Evolutionary conservation across 371 early-diverging fungal genomes (phyloP).

Genomic region (Mucor indicus): DNA sequence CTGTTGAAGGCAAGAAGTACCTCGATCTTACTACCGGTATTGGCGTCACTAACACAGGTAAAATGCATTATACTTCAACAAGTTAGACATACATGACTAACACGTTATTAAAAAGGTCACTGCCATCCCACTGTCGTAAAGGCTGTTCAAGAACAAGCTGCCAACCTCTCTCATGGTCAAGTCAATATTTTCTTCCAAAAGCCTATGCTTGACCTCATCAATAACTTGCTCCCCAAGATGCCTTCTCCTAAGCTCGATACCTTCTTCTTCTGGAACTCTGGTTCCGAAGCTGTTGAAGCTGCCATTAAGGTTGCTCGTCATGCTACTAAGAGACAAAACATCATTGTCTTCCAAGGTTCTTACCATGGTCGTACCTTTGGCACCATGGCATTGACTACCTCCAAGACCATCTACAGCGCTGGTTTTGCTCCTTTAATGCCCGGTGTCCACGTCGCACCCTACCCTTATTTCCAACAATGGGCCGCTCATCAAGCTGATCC

Average conservation of each 20-base stretch:
- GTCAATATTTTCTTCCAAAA: slow-evolving; percentile 54
- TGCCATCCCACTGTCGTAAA: slow-evolving; percentile 58
- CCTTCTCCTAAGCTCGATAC: slow-evolving; percentile 47
- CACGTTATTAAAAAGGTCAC: too few species aligned
- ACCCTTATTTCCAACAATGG: slow-evolving; percentile 53
- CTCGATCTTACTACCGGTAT: slow-evolving; percentile 59
- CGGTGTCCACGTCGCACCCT: slow-evolving; percentile 53
- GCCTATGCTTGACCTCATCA: slow-evolving; percentile 55
- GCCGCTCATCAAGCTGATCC: slow-evolving; percentile 44
- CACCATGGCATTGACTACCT: slow-evolving; percentile 57
- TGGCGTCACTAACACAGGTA: slow-evolving; percentile 58
- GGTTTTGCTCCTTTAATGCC: slow-evolving; percentile 58
- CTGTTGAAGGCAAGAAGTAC: slow-evolving; percentile 52
- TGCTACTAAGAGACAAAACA: slow-evolving; percentile 54
- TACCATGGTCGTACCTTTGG: slow-evolving; percentile 61
- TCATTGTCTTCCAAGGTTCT: slow-evolving; percentile 53
- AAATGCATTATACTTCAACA: too few species aligned
- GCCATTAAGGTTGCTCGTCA: slow-evolving; percentile 59
- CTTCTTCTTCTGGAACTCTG: slow-evolving; percentile 61
- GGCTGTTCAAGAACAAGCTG: slow-evolving; percentile 59
- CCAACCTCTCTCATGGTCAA: slow-evolving; percentile 50
- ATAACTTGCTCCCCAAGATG: slow-evolving; percentile 44
- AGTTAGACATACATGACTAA: too few species aligned
- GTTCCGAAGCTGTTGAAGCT: slow-evolving; percentile 60
- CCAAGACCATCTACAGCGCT: slow-evolving; percentile 52